Base-by-base conservation (phyloP, 495 filamentous ascomycete species). In the Lepraria neglecta region DNA sequence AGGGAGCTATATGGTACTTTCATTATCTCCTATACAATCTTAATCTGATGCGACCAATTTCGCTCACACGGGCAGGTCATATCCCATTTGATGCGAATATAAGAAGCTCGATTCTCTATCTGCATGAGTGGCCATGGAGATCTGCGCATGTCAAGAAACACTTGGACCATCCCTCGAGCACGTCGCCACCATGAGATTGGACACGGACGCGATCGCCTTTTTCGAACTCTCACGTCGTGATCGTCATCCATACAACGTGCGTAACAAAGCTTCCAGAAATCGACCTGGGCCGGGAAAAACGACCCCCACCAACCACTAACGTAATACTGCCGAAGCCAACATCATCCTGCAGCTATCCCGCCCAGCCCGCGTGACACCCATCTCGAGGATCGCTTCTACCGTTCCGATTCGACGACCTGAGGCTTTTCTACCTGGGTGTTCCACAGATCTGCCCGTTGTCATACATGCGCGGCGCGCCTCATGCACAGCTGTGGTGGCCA, bases 331-430 rank as follows among this genome's bases (percentile, higher is more conserved):
- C 51, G 51, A 54, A 54, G 51, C 51, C 51, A 54, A 38, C 51
- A 54, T 54, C 51, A 54, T 54, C 51, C 51, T 54, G 51, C 51
- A 54, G 51, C 51, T 38, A 54, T 54, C 51, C 51, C 51, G 51
- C 30, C 31, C 35, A 30, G 51, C 51, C 51, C 51, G 51, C 51
- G 51, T 54, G 51, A 54, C 51, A 54, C 35, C 31, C 51, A 54
- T 33, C 30, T 38, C 35, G 51, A 54, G 51, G 51, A 54, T 54
- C 51, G 51, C 51, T 54, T 35, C 31, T 30, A 17, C 51, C 5
- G 15, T 38, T 54, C 51, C 51, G 51, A 54, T 54, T 54, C 51
- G 51, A 54, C 19, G 21, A n/a, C 31, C 51, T 11, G 51, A 30
- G 51, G 28, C 30, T 12, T 38, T 54, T n/a, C 17, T 33, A 38